phyloP scores from a whole-genome alignment of 768 basidiomycete species.

The Crucibulum laeve region DNA sequence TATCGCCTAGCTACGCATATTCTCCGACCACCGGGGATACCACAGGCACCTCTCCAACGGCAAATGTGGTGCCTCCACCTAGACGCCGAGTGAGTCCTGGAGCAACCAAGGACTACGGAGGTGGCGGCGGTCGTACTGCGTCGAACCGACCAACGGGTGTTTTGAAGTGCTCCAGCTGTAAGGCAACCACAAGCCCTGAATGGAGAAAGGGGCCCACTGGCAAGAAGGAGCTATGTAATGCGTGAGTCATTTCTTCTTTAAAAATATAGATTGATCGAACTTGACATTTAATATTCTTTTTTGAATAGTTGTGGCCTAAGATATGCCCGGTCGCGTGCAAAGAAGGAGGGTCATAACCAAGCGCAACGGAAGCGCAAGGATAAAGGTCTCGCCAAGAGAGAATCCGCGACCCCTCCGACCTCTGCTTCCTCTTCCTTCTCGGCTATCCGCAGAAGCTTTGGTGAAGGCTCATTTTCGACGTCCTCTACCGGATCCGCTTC shows the following conservation, averaged over 20 bases:
- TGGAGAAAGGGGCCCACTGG: constrained; percentile 92
- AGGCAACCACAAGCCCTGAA: constrained; percentile 78
- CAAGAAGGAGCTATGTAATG: constrained; percentile 89
- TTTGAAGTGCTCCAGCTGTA: constrained; percentile 74
- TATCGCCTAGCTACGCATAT: constrained; percentile 22
- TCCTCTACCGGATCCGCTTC: constrained; percentile 54
- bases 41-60: constrained; percentile 20
- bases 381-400: constrained; percentile 41
- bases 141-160: constrained; percentile 74
- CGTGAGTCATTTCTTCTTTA: constrained; percentile 47
- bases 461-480: constrained; percentile 36
- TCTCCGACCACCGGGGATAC: constrained; percentile 27
- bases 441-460: constrained; percentile 42
- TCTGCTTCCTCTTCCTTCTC: constrained; percentile 35
- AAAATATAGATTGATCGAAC: constrained; percentile 3
- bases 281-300: background rate
- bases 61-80: constrained; percentile 53
- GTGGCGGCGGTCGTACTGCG: constrained; percentile 38
- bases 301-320: constrained; percentile 71
- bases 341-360: constrained; percentile 69
- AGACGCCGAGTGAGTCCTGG: constrained; percentile 54
- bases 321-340: constrained; percentile 83
- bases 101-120: constrained; percentile 41
- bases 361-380: constrained; percentile 64
- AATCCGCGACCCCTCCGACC: constrained; percentile 35